These are phyloP conservation scores for Clitopilus passeckerianus DNA, from an alignment of 768 basidiomycete genomes.

Conservation along the genomic window DNA sequence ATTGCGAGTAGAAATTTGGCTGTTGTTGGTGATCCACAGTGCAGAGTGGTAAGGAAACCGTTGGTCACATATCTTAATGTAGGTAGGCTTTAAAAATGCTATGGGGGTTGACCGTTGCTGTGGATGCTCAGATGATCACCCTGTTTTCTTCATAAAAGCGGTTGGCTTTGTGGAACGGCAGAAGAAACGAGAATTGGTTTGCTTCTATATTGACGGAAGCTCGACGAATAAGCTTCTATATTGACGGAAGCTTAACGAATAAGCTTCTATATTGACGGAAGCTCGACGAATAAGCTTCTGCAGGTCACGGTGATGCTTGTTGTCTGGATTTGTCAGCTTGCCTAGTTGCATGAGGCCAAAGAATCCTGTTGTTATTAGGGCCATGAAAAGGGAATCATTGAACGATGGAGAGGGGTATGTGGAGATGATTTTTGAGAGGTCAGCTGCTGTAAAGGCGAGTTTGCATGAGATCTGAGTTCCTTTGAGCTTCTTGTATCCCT, in stretches of 20 bases:
- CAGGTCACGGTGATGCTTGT: conserved; percentile 2
- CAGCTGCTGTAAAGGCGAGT: not conserved
- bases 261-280: no score
- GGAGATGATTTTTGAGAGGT: conserved; percentile 8
- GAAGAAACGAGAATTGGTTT: conserved; percentile 11
- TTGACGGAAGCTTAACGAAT: no score
- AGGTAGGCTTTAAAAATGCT: conserved; percentile 15
- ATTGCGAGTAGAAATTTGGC: conserved; percentile 21
- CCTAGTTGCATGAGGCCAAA: conserved; percentile 25
- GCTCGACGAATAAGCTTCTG: conserved; percentile 15
- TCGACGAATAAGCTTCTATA: conserved; percentile 15
- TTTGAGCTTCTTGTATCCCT: not conserved
- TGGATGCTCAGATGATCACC: conserved; percentile 8
- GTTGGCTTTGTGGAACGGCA: conserved; percentile 36
- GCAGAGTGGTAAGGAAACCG: conserved; percentile 18
- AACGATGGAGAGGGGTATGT: conserved; percentile 4
- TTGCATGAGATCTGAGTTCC: not conserved
- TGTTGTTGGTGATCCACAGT: conserved; percentile 26
- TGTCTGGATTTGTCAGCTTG: conserved; percentile 24
- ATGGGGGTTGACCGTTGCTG: conserved; percentile 8
- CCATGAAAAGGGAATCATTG: conserved; percentile 21
- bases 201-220: conserved; percentile 4
- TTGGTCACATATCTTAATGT: conserved; percentile 16
- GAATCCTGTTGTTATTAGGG: conserved; percentile 22
- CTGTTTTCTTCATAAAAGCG: conserved; percentile 19